These are phyloP conservation scores for Aspergillus sp. DNA, from an alignment of 2,329 filamentous ascomycete species.

Conservation along the genomic window DNA sequence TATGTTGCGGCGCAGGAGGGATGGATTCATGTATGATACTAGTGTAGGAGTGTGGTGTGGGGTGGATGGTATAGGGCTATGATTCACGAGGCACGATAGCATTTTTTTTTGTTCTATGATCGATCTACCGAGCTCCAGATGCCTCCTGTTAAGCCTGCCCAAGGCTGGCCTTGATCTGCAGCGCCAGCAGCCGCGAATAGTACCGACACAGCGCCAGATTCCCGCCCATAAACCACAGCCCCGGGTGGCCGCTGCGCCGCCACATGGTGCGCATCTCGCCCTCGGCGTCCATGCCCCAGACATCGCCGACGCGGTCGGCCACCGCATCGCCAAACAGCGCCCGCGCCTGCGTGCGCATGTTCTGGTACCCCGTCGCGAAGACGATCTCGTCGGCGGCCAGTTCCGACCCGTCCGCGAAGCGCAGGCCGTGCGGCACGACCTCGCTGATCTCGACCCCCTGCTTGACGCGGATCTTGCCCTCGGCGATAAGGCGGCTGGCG, in stretches of 20 bases:
- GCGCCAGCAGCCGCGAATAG: conserved; percentile 54
- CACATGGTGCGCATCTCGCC: conserved; percentile 61
- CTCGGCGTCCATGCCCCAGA: conserved; percentile 61
- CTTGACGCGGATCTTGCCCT: conserved; percentile 65
- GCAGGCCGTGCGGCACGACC: conserved; percentile 50
- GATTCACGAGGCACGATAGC: not conserved
- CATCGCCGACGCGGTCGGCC: conserved; percentile 56
- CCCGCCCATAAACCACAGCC: conserved; percentile 68
- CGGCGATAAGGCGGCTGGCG: conserved; percentile 59
- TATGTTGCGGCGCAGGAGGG: conserved; percentile 29
- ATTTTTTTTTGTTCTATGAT: not conserved
- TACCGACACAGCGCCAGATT: conserved; percentile 64
- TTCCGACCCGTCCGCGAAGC: conserved; percentile 57
- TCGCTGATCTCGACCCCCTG: conserved; percentile 59
- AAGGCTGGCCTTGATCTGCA: conserved; percentile 48
- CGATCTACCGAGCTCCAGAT: not conserved
- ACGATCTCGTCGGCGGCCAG: conserved; percentile 65
- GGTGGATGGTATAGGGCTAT: not conserved
- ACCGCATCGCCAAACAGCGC: conserved; percentile 62
- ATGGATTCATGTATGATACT: conserved; percentile 19
- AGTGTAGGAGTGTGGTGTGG: too few relatives aligned
- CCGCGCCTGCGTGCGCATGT: conserved; percentile 64
- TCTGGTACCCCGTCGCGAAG: conserved; percentile 60
- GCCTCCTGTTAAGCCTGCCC: not conserved
- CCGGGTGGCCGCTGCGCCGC: conserved; percentile 61